Conservation (phyloP, 1,284 basidiomycete genomes). For the Phaffia rhodozyma region DNA sequence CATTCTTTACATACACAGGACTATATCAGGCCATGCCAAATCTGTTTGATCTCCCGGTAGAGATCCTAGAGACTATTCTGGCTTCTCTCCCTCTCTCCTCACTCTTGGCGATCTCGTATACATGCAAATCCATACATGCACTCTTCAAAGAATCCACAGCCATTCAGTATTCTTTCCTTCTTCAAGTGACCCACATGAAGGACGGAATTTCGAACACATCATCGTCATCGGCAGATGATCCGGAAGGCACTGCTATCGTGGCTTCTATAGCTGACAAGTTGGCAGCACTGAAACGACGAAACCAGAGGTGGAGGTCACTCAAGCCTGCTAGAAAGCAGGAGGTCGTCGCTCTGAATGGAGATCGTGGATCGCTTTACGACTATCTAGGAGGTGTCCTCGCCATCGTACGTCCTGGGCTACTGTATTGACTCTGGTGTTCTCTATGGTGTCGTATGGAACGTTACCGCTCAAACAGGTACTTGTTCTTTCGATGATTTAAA, state of each 20-base stretch:
- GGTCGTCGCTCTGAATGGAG: not conserved
- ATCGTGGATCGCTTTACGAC: conserved; percentile 11
- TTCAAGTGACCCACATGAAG: conserved; percentile 3
- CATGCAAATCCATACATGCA: not conserved
- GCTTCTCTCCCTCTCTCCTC: conserved; percentile 3
- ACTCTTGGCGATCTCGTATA: not conserved
- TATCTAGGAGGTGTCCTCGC: conserved; percentile 15
- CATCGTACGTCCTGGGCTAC: not conserved
- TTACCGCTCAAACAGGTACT: not conserved
- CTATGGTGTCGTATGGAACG: not conserved
- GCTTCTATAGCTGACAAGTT: not conserved
- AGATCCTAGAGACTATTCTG: conserved; percentile 13
- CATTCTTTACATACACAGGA: too few relatives aligned
- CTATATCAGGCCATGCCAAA: too few relatives aligned
- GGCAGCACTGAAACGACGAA: conserved; percentile 1
- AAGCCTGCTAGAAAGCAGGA: conserved; percentile 2
- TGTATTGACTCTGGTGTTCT: not conserved
- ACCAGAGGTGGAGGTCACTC: conserved; percentile 6
- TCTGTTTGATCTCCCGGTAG: conserved; percentile 1
- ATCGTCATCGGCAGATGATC: too few relatives aligned
- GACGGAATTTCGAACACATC: not conserved
- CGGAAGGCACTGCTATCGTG: not conserved
- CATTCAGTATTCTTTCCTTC: conserved; percentile 1
- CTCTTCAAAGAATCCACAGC: conserved; percentile 9
- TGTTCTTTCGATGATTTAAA: not conserved